Evolutionary conservation across 2,329 filamentous ascomycete species (phyloP).

Genomic region (Pseudogymnoascus sp.): DNA sequence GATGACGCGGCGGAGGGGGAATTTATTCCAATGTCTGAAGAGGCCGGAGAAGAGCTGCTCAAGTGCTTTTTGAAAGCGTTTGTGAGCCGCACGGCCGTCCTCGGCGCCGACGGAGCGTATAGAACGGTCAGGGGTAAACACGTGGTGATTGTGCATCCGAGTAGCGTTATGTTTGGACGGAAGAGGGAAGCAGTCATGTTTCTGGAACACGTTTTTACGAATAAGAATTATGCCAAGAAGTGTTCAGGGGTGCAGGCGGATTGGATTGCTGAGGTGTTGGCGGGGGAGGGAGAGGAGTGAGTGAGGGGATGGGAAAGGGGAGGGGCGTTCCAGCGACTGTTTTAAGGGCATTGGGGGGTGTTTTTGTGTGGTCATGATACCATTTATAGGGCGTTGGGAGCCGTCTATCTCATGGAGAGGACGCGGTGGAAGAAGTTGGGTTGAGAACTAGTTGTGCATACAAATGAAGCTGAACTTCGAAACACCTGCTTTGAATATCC

Average conservation of each 20-base stretch:
- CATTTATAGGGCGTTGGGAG: neutral
- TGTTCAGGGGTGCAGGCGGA: conserved; percentile 55
- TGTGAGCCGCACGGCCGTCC: conserved; percentile 52
- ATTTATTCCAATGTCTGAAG: conserved; percentile 49
- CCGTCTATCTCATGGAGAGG: neutral
- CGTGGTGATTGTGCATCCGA: conserved; percentile 55
- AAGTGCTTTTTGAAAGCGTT: conserved; percentile 60
- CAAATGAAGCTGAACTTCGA: neutral
- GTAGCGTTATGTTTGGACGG: conserved; percentile 55
- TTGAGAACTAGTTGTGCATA: neutral
- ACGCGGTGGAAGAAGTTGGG: neutral
- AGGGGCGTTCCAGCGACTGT: neutral
- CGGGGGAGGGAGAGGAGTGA: neutral
- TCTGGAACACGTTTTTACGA: conserved; percentile 59
- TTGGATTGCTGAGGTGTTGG: conserved; percentile 43
- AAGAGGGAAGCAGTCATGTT: conserved; percentile 65
- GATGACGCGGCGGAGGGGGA: conserved; percentile 8
- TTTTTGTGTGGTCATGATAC: neutral
- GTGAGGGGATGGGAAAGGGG: neutral
- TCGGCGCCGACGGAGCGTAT: conserved; percentile 56
- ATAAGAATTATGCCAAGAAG: conserved; percentile 61
- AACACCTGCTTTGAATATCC: no score
- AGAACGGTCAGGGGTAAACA: conserved; percentile 55
- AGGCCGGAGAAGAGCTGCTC: conserved; percentile 48
- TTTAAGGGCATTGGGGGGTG: neutral